phyloP scores from a whole-genome alignment of 176 grass and related monocot species.

The Echinochloa phyllopogon region DNA sequence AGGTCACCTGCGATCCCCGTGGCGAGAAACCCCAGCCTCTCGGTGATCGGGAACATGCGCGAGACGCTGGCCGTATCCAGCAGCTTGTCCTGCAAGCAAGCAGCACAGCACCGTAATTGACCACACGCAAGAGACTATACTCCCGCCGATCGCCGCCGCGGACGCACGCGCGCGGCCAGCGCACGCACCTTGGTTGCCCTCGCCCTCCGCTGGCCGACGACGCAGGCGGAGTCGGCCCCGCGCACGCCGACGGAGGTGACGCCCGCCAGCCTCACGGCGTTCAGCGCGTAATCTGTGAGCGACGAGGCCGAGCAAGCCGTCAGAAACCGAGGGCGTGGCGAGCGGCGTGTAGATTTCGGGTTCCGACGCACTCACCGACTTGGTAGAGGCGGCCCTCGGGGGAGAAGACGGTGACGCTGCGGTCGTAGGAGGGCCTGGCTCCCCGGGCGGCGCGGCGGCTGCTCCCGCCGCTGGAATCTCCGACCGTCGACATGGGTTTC shows the following conservation, averaged over 20 bases:
- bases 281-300: slow-evolving; percentile 59
- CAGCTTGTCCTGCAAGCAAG: slow-evolving; percentile 55
- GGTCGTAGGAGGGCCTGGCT: slow-evolving; percentile 26
- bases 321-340: background rate
- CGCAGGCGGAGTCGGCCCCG: slow-evolving; percentile 56
- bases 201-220: slow-evolving; percentile 51
- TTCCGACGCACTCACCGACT: slow-evolving; percentile 50
- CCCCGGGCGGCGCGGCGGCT: background rate
- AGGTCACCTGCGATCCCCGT: slow-evolving; percentile 60
- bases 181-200: background rate
- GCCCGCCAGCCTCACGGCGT: slow-evolving; percentile 58
- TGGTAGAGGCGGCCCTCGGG: slow-evolving; percentile 62
- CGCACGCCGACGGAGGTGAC: slow-evolving; percentile 73
- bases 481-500: background rate
- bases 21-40: slow-evolving; percentile 54
- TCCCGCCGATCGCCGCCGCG: background rate
- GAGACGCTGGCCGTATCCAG: slow-evolving; percentile 46
- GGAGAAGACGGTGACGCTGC: slow-evolving; percentile 65
- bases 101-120: background rate
- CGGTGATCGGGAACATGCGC: slow-evolving; percentile 59
- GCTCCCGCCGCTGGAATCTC: background rate
- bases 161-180: no score
- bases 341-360: background rate
- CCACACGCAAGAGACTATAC: background rate
- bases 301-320: background rate